Evolutionary conservation across 352 stramenopile genomes (phyloP), one percentile per base, ranked within the genome.

Genomic region (Globisporangium perplexum): DNA sequence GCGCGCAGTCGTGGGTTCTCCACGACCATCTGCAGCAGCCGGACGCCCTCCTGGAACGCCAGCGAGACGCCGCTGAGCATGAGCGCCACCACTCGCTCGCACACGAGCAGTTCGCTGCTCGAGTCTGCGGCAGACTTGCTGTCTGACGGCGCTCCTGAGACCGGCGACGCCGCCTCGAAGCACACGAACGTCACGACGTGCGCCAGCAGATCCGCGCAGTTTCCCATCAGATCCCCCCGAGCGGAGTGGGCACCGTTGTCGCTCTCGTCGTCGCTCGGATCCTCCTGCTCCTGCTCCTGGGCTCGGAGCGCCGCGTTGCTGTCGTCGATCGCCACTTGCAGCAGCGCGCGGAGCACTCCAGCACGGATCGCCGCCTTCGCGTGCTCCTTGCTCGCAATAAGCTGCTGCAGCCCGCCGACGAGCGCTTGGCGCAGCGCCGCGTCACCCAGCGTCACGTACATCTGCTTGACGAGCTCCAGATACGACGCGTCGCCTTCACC

Each of bases 401-500:
- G 24, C 17, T 46, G 51, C n/a, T 49, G 23, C 11, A 91, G 48
- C 8, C 53, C 65, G 14, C 57, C 46, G 17, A 71, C 64, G 15
- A 89, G 53, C 31, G 62, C 46, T 17, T 71, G 51, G 17, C 72
- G 73, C 28, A 66, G 46, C 3, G 43, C 26, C 41, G 43, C 33
- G 28, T 64, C 57, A 0, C 36, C n/a, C 11, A 88, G 59, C 35
- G 74, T 88, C 60, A 88, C 77, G 53, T 89, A 91, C 49, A 88
- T 74, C 46, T 91, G 81, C 65, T 89, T 88, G 41, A 85, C 41
- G 17, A 89, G 50, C n/a, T 78, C 62, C 23, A 87, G 30, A 18
- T 61, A 76, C 17, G 61, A 59, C 24, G 52, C 51, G 7, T 18
- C 26, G 18, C 20, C 24, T 17, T 22, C 18, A 12, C 28, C 47